Base-by-base conservation (phyloP, 768 basidiomycete genomes). In the Mycena epipterygia region DNA sequence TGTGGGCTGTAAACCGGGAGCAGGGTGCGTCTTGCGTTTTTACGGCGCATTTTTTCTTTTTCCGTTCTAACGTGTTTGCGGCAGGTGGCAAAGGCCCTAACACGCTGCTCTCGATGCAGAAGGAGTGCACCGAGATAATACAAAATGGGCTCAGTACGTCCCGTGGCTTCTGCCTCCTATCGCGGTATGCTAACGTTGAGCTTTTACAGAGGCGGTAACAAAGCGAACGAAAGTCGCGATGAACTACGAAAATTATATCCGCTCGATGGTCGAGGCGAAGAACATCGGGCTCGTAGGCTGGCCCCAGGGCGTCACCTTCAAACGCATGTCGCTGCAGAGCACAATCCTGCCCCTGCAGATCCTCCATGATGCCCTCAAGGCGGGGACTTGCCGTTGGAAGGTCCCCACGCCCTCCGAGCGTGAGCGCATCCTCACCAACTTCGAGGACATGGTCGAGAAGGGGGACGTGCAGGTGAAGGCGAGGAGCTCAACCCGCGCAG, bases 331-430 rank as follows among this genome's bases (percentile, higher is more conserved):
- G 42, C 29, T 60, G 42, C 58, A 60, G 57, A 42, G 39, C 58
- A 29, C 29, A 5, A 4, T 60, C 58, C 29, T 29, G 9, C 58
- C 42, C 58, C 42, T 46, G 2, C 21, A 46, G 42, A 44, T 46
- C 44, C 58, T 60, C 29, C 58, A 35, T 4, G 42, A 60, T 25
- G 58, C 58, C 58, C 42, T 60, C 29, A 30, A 33, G 21, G 58
- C 17, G 27, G 58, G 58, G 27, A 60, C 42, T 25, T 60, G 58
- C 37, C 58, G 30, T 23, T 60, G 58, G 58, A 44, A 60, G 30
- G 21, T 29, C 39, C 57, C 33, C 42, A 46, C 41, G 8, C 30
- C 21, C 42, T n/a, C 41, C 42, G 58, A 60, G 58, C 27, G 42
- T 3, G 17, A 44, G 35, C 57, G 39, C 17, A 37, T 29, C 39